Evolutionary conservation across 495 filamentous ascomycete species (phyloP), one percentile per base, ranked within the genome.

Genomic region (Oleoguttula mirabilis): DNA sequence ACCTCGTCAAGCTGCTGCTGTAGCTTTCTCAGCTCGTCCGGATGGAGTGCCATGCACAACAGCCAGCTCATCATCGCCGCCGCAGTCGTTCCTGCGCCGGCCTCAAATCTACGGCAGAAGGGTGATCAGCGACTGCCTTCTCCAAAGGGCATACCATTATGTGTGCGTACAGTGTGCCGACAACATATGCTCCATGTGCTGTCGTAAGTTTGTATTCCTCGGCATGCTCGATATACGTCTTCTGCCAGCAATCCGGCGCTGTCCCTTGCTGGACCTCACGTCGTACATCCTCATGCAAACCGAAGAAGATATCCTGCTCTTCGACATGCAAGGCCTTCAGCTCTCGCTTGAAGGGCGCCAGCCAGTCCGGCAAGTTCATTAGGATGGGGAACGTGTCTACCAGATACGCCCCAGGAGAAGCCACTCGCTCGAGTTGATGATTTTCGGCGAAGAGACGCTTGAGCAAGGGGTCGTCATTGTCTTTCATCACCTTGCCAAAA

Each of bases 291-390:
- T 55, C 43, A 43, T 51, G 47, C 24, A 64, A 39, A 8, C 37
- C 23, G 1, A 55, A 39, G 32, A 63, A 57, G 0, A 67, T 25
- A 4, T 51, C 39, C 36, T 50, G 34, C 32, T 60, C 56, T 51
- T 60, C 20, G 41, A 32, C 21, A 41, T 57, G 55, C 51, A 67
- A 36, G n/a, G 14, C 22, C 20, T 45, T 49, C 1, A 39, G 41
- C 43, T 63, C 60, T 47, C 36, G 43, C 45, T 62, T 63, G 48
- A 59, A 63, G 5, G 60, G 57, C 8, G 57, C 60, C 2, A 62
- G 32, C 14, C 43, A 60, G 16, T 48, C 35, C 10, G 60, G 60
- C 2, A 63, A 22, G 19, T 55, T 53, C 46, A 59, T 59, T 25
- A 63, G 15, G n/a, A 43, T 8, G 3, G 60, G 54, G 16, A 63